Evolutionary conservation across 306 rosid species (phyloP).

Genomic region (Ziziphus jujuba): DNA sequence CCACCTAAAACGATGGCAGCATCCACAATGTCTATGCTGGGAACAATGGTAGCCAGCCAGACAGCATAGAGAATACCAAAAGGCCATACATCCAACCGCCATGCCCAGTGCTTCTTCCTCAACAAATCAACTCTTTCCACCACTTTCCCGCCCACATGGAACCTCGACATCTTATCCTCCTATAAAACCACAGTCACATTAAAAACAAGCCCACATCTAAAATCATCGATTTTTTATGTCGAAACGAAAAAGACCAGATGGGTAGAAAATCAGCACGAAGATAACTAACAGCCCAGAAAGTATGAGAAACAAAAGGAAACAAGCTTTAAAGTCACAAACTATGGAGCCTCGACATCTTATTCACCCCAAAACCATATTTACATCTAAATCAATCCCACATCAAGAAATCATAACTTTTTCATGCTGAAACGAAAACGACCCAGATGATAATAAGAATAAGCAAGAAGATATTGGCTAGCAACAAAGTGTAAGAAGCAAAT

Average conservation of each 20-base stretch:
- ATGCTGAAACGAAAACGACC: not conserved
- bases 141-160: constrained; percentile 89
- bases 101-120: constrained; percentile 60
- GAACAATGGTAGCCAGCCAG: constrained; percentile 61
- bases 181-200: not conserved
- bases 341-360: constrained; percentile 63
- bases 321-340: not conserved
- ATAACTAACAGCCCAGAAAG: not conserved
- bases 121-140: constrained; percentile 79
- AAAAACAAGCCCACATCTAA: constrained; percentile 29
- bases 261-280: not conserved
- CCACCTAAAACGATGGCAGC: constrained; percentile 73
- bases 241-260: not conserved
- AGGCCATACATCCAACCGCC: constrained; percentile 88
- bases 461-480: not conserved
- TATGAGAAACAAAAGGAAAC: constrained; percentile 15
- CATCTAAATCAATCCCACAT: constrained; percentile 22
- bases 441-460: not conserved
- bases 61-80: constrained; percentile 52
- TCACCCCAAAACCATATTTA: not conserved
- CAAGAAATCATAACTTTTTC: constrained; percentile 5
- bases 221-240: not conserved
- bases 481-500: constrained; percentile 13
- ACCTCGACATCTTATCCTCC: constrained; percentile 58
- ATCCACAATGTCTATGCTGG: constrained; percentile 72